Base-by-base conservation (phyloP, 2,329 filamentous ascomycete genomes). In the Colletotrichum trifolii region DNA sequence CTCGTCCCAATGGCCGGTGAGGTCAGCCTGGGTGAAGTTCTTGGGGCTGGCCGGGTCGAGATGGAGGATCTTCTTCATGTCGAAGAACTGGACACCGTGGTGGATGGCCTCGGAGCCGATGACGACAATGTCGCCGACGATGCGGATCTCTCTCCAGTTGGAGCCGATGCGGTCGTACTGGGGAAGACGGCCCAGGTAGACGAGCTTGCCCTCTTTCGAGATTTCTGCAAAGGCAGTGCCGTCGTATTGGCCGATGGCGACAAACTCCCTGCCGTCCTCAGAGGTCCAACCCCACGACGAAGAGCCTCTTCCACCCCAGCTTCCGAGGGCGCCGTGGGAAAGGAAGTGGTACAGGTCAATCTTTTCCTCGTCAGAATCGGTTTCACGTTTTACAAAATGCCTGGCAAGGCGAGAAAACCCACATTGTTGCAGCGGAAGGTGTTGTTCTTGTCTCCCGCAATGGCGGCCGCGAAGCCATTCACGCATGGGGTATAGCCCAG, bases 71-170 rank as follows among this genome's bases (percentile, higher is more conserved):
- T 83, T 87, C 70, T 78, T 83, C 82, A 88, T 80, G 71, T 89
- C 87, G 69, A 89, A 89, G 72, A 89, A 83, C 74, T 89, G 87
- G 48, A 89, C 80, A 38, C 84, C 83, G 71, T 89, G 86, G 54
- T 75, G 72, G 10, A 71, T 69, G 6, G 83, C 82, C 70, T 79
- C 77, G 59, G 74, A 77, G 35, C 77, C 77, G 43, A 79, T 76
- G 59, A 78, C 68, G 55, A 78, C 76, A 60, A 79, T 81, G 68
- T 72, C 68, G 69, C 72, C 73, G 72, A 73, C 77, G 1, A 71
- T 71, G 25, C 73, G 70, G 67, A 78, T 76, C 69, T 78, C 76
- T 12, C 74, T 70, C 76, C 76, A 78, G 40, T 71, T 53, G 6
- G 69, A 64, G 54, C 39, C 2, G 67, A 68, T 25, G 25, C 25